Evolutionary conservation across 2,329 filamentous ascomycete species (phyloP), one percentile per base, ranked within the genome.

Genomic region (Aspergillus puulaauensis): DNA sequence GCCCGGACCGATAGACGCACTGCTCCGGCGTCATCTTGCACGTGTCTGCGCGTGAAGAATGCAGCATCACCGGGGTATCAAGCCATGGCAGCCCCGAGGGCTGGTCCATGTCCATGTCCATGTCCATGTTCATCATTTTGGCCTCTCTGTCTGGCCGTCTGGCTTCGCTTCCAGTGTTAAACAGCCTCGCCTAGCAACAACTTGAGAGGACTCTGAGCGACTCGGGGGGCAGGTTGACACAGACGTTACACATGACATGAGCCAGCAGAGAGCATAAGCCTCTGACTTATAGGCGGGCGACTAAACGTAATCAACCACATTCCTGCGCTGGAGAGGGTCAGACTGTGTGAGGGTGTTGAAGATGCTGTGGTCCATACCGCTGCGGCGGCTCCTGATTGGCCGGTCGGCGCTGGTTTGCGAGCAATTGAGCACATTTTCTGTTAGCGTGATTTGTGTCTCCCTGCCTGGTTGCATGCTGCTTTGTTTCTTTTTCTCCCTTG

Each of bases 41-140:
- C 27, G 58, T 64, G 40, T 67, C 67, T 14, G 41, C 63, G 12
- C 69, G 61, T 35, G 66, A 68, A 8, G 70, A 73, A 54, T 73
- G 70, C 40, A 73, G 64, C 65, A 64, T 60, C 33, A 73, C 68
- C 46, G 70, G 70, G 56, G 68, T 61, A 23, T 70, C 65, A 6
- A 73, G 64, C 70, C 70, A 73, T 54, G 70, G 70, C 2, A 67
- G 39, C 24, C 48, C 48, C 55, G 19, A 7, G 33, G 48, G 35
- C 41, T 19, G 9, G 24, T 31, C 35, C 37, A 48, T 48, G n/a
- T 35, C 27, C 45, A 48, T 48, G 8, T 48, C n/a, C 27, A 48
- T 48, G 21, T 43, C 24, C 43, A 45, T 45, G 17, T 23, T 5
- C 17, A 14, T n/a, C 43, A 45, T 45, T 8, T 12, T 45, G 43